phyloP scores from a whole-genome alignment of 225 moss, liverwort and hornwort genomes.

The Pseudisothecium myosuroides region DNA sequence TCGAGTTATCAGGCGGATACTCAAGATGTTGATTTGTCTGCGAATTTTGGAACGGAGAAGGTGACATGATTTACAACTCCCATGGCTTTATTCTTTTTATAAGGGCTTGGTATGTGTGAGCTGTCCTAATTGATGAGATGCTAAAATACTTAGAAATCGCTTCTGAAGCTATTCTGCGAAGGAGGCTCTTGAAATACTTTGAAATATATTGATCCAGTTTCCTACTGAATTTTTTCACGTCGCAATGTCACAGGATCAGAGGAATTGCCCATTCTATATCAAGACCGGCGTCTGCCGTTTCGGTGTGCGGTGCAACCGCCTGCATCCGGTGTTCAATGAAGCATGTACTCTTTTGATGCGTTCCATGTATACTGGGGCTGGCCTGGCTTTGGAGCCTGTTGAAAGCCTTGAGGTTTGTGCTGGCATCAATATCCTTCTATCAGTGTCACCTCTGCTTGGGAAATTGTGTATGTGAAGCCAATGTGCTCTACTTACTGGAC shows the following conservation, averaged over 20 bases:
- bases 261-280: slow-evolving; percentile 91
- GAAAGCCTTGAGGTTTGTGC: slow-evolving; percentile 99
- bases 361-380: slow-evolving; percentile 97
- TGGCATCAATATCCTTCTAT: slow-evolving; percentile 33
- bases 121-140: not conserved
- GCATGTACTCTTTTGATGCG: slow-evolving; percentile 92
- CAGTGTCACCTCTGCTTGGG: slow-evolving; percentile 19
- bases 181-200: not conserved
- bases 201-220: not conserved
- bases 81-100: not conserved
- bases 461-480: slow-evolving; percentile 10
- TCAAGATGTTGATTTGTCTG: slow-evolving; percentile 29
- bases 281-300: slow-evolving; percentile 98
- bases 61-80: slow-evolving; percentile 12
- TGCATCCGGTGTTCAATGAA: slow-evolving; percentile 84
- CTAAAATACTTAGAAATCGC: not conserved
- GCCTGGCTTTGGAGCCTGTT: slow-evolving; percentile 76
- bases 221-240: not conserved
- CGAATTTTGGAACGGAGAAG: slow-evolving; percentile 92
- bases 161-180: not conserved
- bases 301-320: slow-evolving; percentile 90
- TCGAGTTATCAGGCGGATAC: slow-evolving; percentile 40
- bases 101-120: not conserved
- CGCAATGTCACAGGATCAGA: slow-evolving; percentile 60
- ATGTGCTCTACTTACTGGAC: slow-evolving; percentile 15